Evolutionary conservation across 1,284 basidiomycete species (phyloP), one percentile per base, ranked within the genome.

Genomic region (Malassezia dermatis): DNA sequence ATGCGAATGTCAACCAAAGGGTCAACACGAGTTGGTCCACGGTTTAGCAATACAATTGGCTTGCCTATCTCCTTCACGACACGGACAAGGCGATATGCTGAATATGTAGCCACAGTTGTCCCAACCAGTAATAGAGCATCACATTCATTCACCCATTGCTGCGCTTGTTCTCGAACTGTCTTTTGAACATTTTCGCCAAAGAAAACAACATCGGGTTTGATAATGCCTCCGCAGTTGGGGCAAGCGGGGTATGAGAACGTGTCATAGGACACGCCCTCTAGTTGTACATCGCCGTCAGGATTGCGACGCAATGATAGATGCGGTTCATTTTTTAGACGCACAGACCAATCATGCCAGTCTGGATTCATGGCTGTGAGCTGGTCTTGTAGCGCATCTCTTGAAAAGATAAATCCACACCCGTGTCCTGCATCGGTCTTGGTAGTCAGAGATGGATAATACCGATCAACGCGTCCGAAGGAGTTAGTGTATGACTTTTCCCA

Each of bases 201-300:
- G 43, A 75, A 71, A 32, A 70, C 61, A 15, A 74, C 71, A 11
- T 59, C 59, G 0, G 73, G 73, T 56, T 75, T 75, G 23, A 75
- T 56, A 2, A 73, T 58, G 17, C 73, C 72, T 21, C 65, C 67
- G 54, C 73, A 75, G 45, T 58, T 61, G 4, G 72, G 71, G 48
- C 73, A 75, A 2, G 63, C 19, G 1, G 69, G 66, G 37, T 69
- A 70, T 43, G 59, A 24, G 48, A 75, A 75, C 2, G 69, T 66
- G 23, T 50, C 52, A 59, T 74, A 75, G 49, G 73, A 68, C 44
- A 65, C 64, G 15, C 64, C 60, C 47, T 63, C 61, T n/a, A 73
- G 59, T 32, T 59, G 51, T n/a, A 67, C 63, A 45, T 75, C 73
- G 30, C 73, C 73, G 53, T 75, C 73, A 1, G 73, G 73, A 51